Evolutionary conservation across 2,329 filamentous ascomycete genomes (phyloP), one percentile per base, ranked within the genome.

Genomic region (Lasiodiplodia citricola): DNA sequence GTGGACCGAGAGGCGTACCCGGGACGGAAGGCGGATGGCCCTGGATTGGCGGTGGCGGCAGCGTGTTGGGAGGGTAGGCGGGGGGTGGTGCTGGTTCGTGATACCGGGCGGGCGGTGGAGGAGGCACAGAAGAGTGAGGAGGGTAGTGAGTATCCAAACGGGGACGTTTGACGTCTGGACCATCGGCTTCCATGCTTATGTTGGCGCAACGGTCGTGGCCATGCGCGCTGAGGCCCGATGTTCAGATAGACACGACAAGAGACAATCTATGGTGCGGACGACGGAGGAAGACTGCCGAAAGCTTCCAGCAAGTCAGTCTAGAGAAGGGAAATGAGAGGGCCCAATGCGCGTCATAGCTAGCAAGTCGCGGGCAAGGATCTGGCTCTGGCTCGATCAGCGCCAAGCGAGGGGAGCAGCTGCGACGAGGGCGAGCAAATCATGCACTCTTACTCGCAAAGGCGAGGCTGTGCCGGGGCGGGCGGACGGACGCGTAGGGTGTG

Each of bases 121-220:
- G 57, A 68, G 57, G 67, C 47, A 58, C 38, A 68, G 57, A 58
- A 50, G 67, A 57, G 51, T 56, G 57, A 58, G 52, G 58, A 68
- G 57, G 67, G 50, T 68, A 64, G 57, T 68, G 58, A 63, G 57
- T 18, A 55, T 68, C 67, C 67, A 68, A 64, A 68, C 67, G 67
- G 67, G 67, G 51, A 68, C 67, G 67, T 57, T 68, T 68, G 51
- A 68, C 67, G 67, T 68, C 67, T 68, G 67, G 67, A 68, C 67
- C 67, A 64, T 68, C 67, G 67, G 67, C 58, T 64, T 68, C 67
- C 67, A 68, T 68, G 67, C 67, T 68, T 68, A 68, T 64, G 67
- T 64, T 68, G 67, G 67, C 67, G 67, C 67, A 64, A 68, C 67
- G 38, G 67, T 56, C 58, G 57, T 68, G 67, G 67, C 67, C 67